Evolutionary conservation across 2,329 filamentous ascomycete species (phyloP).

Genomic region (Grosmannia penicillata): DNA sequence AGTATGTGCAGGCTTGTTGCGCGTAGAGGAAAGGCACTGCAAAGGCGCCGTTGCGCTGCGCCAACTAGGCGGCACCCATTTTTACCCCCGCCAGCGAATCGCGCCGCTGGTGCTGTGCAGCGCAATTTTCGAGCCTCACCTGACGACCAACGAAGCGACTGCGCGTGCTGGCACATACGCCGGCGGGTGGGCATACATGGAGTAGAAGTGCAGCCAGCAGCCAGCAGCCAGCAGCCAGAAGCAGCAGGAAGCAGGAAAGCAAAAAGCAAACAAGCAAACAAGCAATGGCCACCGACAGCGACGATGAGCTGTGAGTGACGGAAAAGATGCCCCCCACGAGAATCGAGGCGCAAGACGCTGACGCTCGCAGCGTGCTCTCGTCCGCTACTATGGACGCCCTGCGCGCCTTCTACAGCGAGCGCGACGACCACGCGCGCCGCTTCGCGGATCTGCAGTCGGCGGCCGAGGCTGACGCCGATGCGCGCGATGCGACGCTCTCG

Average conservation of each 20-base stretch:
- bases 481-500: conserved; percentile 16
- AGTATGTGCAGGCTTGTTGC: no score
- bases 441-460: conserved; percentile 53
- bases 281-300: conserved; percentile 17
- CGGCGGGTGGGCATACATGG: no score
- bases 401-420: conserved; percentile 59
- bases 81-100: not conserved
- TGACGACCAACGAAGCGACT: no score
- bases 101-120: no score
- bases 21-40: no score
- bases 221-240: no score
- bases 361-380: conserved; percentile 42
- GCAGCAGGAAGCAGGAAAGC: no score
- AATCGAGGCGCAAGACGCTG: no score
- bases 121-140: not conserved
- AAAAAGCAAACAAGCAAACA: not conserved
- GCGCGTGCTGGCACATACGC: no score
- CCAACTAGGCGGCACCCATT: no score
- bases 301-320: conserved; percentile 32
- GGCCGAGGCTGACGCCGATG: conserved; percentile 35
- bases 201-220: no score
- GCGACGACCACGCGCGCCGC: conserved; percentile 47
- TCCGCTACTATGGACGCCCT: conserved; percentile 52
- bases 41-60: no score
- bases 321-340: not conserved